Evolutionary conservation across 116 monocot genomes (phyloP).

Genomic region (Papilionanthe hybrid): DNA sequence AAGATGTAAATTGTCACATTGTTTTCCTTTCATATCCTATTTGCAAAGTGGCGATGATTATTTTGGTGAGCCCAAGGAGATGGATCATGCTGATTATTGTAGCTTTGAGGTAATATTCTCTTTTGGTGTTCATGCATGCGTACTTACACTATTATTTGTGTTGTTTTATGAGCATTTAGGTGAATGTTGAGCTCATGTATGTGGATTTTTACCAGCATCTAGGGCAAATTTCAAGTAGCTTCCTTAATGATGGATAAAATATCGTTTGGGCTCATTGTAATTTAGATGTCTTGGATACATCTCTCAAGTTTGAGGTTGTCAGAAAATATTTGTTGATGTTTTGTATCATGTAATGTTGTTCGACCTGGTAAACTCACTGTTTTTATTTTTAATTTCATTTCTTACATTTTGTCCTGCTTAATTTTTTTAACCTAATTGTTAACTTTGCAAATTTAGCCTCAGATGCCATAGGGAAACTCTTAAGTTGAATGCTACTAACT

Average conservation of each 20-base stretch:
- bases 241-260: not conserved
- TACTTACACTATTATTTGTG: not conserved
- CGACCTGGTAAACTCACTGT: too few relatives aligned
- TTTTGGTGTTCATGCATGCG: not conserved
- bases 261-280: not conserved
- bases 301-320: not conserved
- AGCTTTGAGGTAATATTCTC: slow-evolving; percentile 11
- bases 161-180: not conserved
- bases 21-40: not conserved
- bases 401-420: too few relatives aligned
- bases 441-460: not conserved
- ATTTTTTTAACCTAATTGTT: not conserved
- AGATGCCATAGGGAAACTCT: not conserved
- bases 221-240: not conserved
- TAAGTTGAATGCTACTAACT: not conserved
- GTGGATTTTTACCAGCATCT: not conserved
- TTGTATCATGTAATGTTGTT: too few relatives aligned
- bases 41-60: slow-evolving; percentile 14
- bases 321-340: too few relatives aligned
- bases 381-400: too few relatives aligned
- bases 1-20: not conserved
- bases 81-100: slow-evolving; percentile 14
- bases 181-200: not conserved
- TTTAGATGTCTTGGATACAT: not conserved
- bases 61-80: slow-evolving; percentile 10